phyloP scores from a whole-genome alignment of 768 basidiomycete genomes.

The Mycena chlorophos region DNA sequence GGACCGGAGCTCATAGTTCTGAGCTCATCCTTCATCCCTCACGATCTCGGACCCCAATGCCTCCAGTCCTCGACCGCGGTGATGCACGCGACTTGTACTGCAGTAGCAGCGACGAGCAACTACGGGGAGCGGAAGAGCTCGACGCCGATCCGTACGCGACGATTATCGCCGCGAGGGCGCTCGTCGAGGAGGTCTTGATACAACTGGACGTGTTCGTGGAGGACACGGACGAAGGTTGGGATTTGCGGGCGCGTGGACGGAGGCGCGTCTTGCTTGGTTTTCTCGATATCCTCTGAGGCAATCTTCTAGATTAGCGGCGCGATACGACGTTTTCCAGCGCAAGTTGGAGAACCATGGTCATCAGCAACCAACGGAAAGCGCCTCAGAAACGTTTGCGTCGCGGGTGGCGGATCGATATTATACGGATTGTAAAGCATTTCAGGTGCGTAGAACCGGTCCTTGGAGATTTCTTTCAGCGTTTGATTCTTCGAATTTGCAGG shows the following conservation, averaged over 20 bases:
- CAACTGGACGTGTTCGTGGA: background rate
- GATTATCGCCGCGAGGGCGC: background rate
- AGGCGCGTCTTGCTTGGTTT: too few species aligned
- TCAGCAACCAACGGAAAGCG: too few species aligned
- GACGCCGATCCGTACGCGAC: background rate
- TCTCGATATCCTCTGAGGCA: too few species aligned
- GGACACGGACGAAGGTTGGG: background rate
- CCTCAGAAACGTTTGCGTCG: background rate
- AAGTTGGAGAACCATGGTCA: background rate
- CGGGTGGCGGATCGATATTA: background rate
- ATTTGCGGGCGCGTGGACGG: background rate
- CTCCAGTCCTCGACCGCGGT: too few species aligned
- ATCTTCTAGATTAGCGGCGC: background rate
- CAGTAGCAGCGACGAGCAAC: background rate
- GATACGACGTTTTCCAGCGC: background rate
- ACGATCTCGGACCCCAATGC: too few species aligned
- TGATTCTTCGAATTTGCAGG: background rate
- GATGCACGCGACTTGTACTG: background rate
- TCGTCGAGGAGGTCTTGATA: background rate
- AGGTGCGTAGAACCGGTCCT: background rate
- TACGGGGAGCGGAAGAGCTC: background rate
- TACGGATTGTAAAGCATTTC: background rate
- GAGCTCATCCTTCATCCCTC: too few species aligned
- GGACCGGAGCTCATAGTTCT: too few species aligned
- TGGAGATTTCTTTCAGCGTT: background rate